Base-by-base conservation (phyloP, 73 alveolate genomes). In the Paraurostyla sp. region DNA sequence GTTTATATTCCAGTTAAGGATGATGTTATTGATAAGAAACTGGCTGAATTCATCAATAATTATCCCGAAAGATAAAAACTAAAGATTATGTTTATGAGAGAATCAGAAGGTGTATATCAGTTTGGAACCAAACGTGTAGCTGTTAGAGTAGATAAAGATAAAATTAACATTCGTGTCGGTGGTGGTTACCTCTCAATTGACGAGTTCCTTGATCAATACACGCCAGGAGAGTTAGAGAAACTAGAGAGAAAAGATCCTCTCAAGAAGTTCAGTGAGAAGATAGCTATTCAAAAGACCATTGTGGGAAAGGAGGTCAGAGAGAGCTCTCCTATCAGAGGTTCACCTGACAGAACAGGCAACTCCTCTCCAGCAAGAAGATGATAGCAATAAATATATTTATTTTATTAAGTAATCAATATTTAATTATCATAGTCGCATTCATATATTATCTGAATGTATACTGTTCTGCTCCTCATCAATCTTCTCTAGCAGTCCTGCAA, bases 71-170 rank as follows among this genome's bases (percentile, higher is more conserved):
- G 95, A 51, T 43, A 57, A 60, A 80, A 81, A 75, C 91, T 92
- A 42, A 91, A 88, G 83, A 81, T 92, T 71, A 91, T 91, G 93
- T 92, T 92, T 86, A 87, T 92, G 89, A 76, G 97, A 80, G 97
- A 92, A 51, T 59, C 85, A 27, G 93, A 68, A 22, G 97, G 97
- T 68, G 80, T 92, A 35, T 92, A 92, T 60, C 82, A 63, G 40
- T 92, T 88, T 71, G 97, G 97, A 0, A 57, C 89, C 48, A 92
- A 89, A 88, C 42, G 92, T 0, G 89, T 92, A 57, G 92, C 73
- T 45, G 94, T 92, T 38, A 92, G 90, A 71, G 94, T 92, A 3
- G 97, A 92, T 4, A 92, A 92, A 63, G 97, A 91, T 45, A 92
- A 88, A 82, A 91, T 92, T 38, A 84, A 59, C 88, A 92, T 92